Evolutionary conservation across 805 yeast genomes (phyloP).

Genomic region (Nakazawaea pomicola): DNA sequence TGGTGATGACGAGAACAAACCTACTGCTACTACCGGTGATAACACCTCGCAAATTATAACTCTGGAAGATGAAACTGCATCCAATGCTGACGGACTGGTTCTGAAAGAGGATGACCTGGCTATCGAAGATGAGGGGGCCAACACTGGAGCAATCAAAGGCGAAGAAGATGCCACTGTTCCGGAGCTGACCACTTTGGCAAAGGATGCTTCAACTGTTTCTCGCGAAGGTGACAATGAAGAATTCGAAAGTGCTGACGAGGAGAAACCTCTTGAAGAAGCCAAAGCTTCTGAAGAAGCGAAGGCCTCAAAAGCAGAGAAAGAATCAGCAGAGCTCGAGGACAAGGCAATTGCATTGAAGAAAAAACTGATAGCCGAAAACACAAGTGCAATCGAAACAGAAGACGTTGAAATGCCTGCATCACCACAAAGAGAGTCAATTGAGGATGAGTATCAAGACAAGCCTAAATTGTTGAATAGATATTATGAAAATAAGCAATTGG

Average conservation of each 20-base stretch:
- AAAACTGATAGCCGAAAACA: too few species aligned
- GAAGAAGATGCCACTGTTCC: too few species aligned
- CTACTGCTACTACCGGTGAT: too few species aligned
- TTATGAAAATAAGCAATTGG: slow-evolving; percentile 43
- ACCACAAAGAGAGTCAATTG: slow-evolving; percentile 30
- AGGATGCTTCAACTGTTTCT: too few species aligned
- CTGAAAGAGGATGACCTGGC: too few species aligned
- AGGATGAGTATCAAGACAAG: slow-evolving; percentile 35
- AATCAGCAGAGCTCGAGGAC: slow-evolving; percentile 14
- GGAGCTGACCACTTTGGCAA: too few species aligned
- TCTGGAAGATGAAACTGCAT: not conserved
- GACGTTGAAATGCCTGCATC: slow-evolving; percentile 16
- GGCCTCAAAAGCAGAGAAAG: slow-evolving; percentile 18
- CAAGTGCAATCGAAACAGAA: slow-evolving; percentile 17
- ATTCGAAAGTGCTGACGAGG: too few species aligned
- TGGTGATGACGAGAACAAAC: not conserved
- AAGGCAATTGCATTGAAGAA: slow-evolving; percentile 14
- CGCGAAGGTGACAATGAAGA: too few species aligned
- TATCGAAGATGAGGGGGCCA: too few species aligned
- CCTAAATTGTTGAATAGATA: slow-evolving; percentile 45
- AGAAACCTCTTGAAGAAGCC: slow-evolving; percentile 7
- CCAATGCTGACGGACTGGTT: too few species aligned
- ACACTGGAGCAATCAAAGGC: not conserved
- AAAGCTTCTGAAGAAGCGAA: slow-evolving; percentile 14
- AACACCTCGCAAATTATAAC: too few species aligned